Percentiles rank a stretch among this genome's conserved stretches.
These are phyloP conservation scores for Pseudogymnoascus sp. DNA, from an alignment of 2,329 filamentous ascomycete genomes.

Conservation along the genomic window DNA sequence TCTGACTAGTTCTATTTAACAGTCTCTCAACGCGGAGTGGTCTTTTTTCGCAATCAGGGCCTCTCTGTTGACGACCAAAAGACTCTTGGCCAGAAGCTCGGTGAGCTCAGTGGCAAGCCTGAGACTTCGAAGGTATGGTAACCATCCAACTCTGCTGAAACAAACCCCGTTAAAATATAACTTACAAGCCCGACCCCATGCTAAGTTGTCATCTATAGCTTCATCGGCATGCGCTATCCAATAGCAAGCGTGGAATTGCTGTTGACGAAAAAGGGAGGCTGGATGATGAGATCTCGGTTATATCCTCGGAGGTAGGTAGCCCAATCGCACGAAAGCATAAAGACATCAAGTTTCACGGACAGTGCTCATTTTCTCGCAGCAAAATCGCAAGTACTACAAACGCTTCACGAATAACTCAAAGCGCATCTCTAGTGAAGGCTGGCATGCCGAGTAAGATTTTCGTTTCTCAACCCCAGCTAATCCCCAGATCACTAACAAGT, in stretches of 20 bases:
- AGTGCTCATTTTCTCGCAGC: neutral
- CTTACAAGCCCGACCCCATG: neutral
- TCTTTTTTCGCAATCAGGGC: constrained; percentile 46
- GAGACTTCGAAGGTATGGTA: constrained; percentile 29
- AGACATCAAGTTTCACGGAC: neutral
- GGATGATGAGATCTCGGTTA: constrained; percentile 42
- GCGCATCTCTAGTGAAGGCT: constrained; percentile 30
- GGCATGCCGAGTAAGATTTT: constrained; percentile 36
- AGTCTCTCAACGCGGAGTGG: constrained; percentile 45
- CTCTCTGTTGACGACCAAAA: constrained; percentile 44
- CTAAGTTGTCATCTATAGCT: constrained; percentile 22
- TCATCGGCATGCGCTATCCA: constrained; percentile 40
- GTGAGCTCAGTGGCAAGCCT: constrained; percentile 39
- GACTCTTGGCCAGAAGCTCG: constrained; percentile 40
- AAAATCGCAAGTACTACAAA: constrained; percentile 32
- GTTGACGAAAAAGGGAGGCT: constrained; percentile 36
- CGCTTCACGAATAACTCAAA: constrained; percentile 25
- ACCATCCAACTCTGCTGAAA: neutral
- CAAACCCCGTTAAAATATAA: neutral
- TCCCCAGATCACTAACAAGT: neutral
- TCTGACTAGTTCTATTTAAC: neutral
- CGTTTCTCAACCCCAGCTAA: neutral
- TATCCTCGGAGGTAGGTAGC: constrained; percentile 32
- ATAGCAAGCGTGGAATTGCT: constrained; percentile 37
- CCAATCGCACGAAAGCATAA: neutral